These are phyloP conservation scores for Immersiporthe knoxdaviesiana DNA, from an alignment of 2,329 filamentous ascomycete species.

Conservation along the genomic window DNA sequence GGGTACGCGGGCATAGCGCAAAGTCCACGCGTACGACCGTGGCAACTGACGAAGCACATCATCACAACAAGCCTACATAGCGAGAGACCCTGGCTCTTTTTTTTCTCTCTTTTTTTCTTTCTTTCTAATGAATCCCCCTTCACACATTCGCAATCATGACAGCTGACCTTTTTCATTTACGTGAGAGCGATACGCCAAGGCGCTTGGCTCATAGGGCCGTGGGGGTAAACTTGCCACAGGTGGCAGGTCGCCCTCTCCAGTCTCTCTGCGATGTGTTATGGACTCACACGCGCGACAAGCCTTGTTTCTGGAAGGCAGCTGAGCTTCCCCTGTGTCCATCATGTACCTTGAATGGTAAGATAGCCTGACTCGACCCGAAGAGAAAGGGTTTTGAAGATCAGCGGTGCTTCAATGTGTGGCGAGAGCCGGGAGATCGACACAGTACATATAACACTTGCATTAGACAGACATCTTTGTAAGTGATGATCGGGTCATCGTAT, in stretches of 20 bases:
- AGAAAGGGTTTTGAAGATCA: not conserved
- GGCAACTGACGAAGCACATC: not conserved
- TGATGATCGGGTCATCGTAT: no score
- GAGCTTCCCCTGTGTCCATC: no score
- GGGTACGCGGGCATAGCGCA: not conserved
- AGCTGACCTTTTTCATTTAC: not conserved
- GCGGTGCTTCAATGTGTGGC: not conserved
- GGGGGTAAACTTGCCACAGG: not conserved
- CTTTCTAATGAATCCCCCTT: no score
- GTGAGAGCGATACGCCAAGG: not conserved
- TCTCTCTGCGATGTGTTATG: no score
- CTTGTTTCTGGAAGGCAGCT: no score
- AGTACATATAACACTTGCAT: not conserved
- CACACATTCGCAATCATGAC: not conserved
- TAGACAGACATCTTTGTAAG: not conserved
- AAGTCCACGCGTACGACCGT: not conserved
- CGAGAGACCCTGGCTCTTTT: no score
- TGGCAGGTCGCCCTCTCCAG: not conserved
- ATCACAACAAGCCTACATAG: not conserved
- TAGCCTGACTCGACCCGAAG: not conserved
- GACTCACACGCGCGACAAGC: no score
- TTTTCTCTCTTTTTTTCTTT: no score
- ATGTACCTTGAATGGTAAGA: no score
- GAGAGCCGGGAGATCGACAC: not conserved
- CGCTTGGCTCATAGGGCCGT: not conserved